Base-by-base conservation (phyloP, 2,329 filamentous ascomycete genomes). In the Botrytis sinoallii region DNA sequence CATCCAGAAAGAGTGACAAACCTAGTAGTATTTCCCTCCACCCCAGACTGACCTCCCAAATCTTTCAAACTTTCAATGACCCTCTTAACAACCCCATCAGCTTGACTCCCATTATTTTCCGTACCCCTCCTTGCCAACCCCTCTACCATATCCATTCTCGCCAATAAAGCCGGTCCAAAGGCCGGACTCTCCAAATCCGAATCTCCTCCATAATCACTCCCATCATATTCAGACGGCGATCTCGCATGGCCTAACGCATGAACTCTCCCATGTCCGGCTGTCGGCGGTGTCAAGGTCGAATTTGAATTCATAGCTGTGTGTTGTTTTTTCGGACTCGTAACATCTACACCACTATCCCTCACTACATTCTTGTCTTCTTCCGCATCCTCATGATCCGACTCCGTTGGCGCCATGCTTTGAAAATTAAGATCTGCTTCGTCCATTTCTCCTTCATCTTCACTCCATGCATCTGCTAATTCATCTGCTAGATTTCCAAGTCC, bases 401-500 rank as follows among this genome's bases (percentile, higher is more conserved):
- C 22, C 38, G 52, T 0, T 14, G 63, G 22, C 22, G 63, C 44
- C 2, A 63, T 35, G 38, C 60, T 57, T 68, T 79, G 79, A 61
- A 84, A 80, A 75, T 80, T 82, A 79, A 84, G 83, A 71, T 82
- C 83, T 9, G 83, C 82, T 44, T 86, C 85, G 61, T 86, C 84
- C 48, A 87, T 86, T 32, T 86, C 87, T 59, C 89, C 90, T 73
- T 88, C 89, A 14, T 89, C 91, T 48, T 89, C 90, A 61, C 88
- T 89, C 81, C 92, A 89, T 6, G 91, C 90, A 79, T 92, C 92
- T 1, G 91, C 93, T 66, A 96, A 84, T 82, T 96, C 93, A 82
- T 95, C 93, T 2, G 93, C 93, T 67, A 96, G 82, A 78, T 94
- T 95, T 46, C 93, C 93, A 75, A 94, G 84, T 14, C 91, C 91